These are phyloP conservation scores for Coemansia sp. DNA, from an alignment of 192 early-diverging fungal species.

Conservation along the genomic window DNA sequence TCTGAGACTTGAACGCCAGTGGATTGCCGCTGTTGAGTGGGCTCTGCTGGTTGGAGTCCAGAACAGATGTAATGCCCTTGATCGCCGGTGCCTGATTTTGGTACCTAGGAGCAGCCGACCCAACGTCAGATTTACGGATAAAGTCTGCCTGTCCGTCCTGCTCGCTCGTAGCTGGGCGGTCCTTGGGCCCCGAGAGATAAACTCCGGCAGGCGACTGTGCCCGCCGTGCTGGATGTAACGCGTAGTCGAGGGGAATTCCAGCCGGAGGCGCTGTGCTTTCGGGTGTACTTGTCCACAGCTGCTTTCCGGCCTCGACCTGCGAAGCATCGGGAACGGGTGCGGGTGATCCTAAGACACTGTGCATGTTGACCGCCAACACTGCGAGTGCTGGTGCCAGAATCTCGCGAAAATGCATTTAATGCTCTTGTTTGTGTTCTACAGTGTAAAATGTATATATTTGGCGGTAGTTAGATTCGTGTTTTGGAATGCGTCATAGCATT, in stretches of 20 bases:
- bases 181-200: conserved; percentile 33
- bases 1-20: conserved; percentile 8
- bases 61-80: conserved; percentile 27
- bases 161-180: conserved; percentile 18
- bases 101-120: conserved; percentile 19
- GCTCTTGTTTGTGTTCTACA: neutral
- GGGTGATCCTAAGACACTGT: neutral
- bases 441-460: neutral
- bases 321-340: neutral
- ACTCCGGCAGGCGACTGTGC: conserved; percentile 46
- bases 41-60: conserved; percentile 40
- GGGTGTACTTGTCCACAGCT: conserved; percentile 40
- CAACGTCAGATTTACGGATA: conserved; percentile 1
- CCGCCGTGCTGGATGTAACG: conserved; percentile 10
- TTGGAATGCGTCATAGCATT: neutral
- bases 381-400: neutral
- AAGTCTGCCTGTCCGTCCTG: conserved; percentile 25
- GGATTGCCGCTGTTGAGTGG: conserved; percentile 18
- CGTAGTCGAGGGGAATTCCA: conserved; percentile 17
- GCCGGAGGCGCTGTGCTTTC: conserved; percentile 19
- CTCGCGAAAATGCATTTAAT: neutral
- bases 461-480: neutral
- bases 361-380: neutral
- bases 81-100: conserved; percentile 15
- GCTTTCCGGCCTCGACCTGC: conserved; percentile 1